Evolutionary conservation across 2,329 filamentous ascomycete genomes (phyloP), one percentile per base, ranked within the genome.

Genomic region (Sporothrix mexicana): DNA sequence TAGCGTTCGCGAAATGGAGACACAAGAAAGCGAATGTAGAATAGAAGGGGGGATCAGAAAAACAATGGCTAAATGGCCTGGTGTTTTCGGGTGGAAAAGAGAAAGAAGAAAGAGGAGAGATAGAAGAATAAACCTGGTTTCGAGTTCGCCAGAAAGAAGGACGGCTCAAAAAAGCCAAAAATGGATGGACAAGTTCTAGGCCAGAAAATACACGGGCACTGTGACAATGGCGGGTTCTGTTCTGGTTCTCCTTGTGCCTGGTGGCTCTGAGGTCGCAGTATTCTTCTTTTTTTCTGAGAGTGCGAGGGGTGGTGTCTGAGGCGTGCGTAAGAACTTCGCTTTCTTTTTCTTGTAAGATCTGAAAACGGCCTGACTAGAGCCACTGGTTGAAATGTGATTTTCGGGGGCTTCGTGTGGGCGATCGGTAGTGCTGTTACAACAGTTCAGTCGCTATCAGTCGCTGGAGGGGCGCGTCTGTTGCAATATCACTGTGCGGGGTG

Each of bases 251-350:
- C 30, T 47, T 68, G 45, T 36, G 64, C 15, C 43, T 49, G 43
- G 30, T 36, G 20, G 45, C 61, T 41, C 59, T 64, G 59, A 23
- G 36, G 59, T 64, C 36, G 43, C 36, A 43, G 62, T 30, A 43
- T 8, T 13, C 51, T 45, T 49, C 45, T 55, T 55, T 20, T 17
- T 55, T n/a, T 55, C n/a, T n/a, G 20, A 23, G 4, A 55, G 20
- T 12, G 20, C 23, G 51, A 55, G 49, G n/a, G 49, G 2, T 17
- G 30, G 59, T 17, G 61, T 45, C 61, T 23, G 57, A 20, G 30
- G 30, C 30, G 43, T 68, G 62, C 45, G 64, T 36, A 68, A 36
- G 64, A 68, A 45, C 64, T 68, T 15, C 13, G 61, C 64, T 51
- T 51, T 36, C 30, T 36, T 36, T 36, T 36, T 17, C 57, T 15